Percentiles rank a stretch among this genome's conserved stretches.
Evolutionary conservation across 805 yeast genomes (phyloP).

Genomic region (Suhomyces pyralidae): DNA sequence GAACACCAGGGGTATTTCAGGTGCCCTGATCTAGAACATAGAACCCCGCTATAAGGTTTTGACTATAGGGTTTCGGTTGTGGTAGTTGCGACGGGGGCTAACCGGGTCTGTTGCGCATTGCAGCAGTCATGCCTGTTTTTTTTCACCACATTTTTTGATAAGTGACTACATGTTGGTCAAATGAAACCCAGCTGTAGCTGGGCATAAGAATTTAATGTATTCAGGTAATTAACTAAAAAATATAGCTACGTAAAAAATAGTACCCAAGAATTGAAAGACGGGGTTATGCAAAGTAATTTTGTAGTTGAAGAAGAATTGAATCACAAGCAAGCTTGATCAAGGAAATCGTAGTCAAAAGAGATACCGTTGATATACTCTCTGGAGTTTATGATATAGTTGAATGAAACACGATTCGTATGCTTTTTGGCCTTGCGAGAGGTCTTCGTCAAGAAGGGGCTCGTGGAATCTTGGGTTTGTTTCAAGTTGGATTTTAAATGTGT

Average conservation of each 20-base stretch:
- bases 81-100: not conserved
- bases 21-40: not conserved
- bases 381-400: constrained; percentile 40
- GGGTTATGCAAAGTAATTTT: not conserved
- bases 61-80: not conserved
- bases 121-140: not conserved
- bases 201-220: not conserved
- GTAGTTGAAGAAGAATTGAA: not conserved
- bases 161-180: not conserved
- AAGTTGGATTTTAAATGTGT: constrained; percentile 18
- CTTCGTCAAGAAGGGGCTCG: constrained; percentile 1
- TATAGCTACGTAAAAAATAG: not conserved
- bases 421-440: constrained; percentile 9
- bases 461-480: constrained; percentile 7
- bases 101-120: not conserved
- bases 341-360: constrained; percentile 41
- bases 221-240: not conserved
- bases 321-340: constrained; percentile 35
- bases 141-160: not conserved
- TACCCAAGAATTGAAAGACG: constrained; percentile 4
- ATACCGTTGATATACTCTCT: constrained; percentile 46
- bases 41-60: not conserved
- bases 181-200: not conserved
- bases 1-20: not conserved
- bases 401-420: constrained; percentile 33